Base-by-base conservation (phyloP, 1,284 basidiomycete species). In the Phlebopus sp. region DNA sequence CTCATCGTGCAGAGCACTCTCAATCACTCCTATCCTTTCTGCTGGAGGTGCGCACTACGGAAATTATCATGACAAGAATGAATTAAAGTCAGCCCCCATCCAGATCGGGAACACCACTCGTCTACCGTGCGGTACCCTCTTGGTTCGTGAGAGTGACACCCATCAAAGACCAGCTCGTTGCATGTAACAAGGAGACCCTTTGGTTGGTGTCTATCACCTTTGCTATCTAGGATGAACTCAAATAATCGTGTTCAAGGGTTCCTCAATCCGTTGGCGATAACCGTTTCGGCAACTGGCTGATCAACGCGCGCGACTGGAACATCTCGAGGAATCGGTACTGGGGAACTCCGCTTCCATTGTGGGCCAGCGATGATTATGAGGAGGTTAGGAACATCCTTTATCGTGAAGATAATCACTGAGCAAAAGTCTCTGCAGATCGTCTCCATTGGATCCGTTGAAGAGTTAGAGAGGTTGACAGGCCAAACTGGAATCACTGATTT, bases 261-360 rank as follows among this genome's bases (percentile, higher is more conserved):
- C 97, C 97, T 4, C 84, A 89, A 59, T 78, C 75, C 56, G 86
- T 99, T 42, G 91, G 94, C 9, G 95, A 98, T 52, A 85, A 89
- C 56, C 81, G 96, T 43, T 99, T 99, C 64, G 94, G 93, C 21
- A 96, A 92, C 68, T 99, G 97, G 97, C 77, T 99, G 50, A 86
- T 90, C 42, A 97, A 97, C 68, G 97, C 97, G 10, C 83, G 96
- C 29, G 97, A 99, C 67, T 99, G 97, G 97, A 99, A 98, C 67
- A 80, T 99, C 55, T 97, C 94, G n/a, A 81, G 97, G 55, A 99
- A 99, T 76, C 83, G 97, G 50, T 99, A 98, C 70, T 99, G 96
- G 96, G 97, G 96, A 37, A 99, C 96, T 6, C 97, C 97, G 6
- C 86, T 99, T 53, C 97, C 97, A 8, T 74, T 99, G 31, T 99